Conservation (phyloP, 192 early-diverging fungal genomes). For the Coemansia sp. region DNA sequence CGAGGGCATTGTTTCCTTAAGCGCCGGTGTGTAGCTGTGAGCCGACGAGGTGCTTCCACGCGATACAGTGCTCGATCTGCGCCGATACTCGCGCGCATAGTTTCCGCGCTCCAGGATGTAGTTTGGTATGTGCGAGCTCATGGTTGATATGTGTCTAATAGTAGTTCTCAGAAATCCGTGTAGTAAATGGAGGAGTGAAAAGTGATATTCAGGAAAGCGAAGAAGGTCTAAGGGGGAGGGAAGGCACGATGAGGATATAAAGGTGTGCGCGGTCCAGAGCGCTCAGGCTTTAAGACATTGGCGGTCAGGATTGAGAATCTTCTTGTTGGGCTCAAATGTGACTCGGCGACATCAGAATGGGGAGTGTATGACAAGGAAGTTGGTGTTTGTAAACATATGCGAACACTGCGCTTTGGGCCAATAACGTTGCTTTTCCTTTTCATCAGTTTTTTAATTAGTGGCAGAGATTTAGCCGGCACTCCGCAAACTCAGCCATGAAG, state of each 20-base stretch:
- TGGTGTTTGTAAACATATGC: not conserved
- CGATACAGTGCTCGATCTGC: constrained; percentile 41
- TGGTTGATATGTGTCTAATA: not conserved
- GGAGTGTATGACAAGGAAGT: not conserved
- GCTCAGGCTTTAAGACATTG: not conserved
- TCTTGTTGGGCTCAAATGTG: not conserved
- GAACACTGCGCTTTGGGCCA: not conserved
- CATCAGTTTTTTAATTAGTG: not conserved
- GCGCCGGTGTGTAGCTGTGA: not conserved
- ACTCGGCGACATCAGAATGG: not conserved
- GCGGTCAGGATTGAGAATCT: not conserved
- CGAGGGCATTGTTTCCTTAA: not conserved
- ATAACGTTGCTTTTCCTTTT: not conserved
- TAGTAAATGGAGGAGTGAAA: not conserved
- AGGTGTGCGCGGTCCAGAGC: not conserved
- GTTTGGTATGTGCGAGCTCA: constrained; percentile 23
- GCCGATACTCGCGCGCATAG: constrained; percentile 47
- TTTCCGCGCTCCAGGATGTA: constrained; percentile 49
- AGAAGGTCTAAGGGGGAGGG: not conserved
- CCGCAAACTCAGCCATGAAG: not conserved
- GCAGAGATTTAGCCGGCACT: not conserved
- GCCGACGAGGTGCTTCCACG: constrained; percentile 43
- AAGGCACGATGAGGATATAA: not conserved
- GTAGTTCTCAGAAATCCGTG: too few species aligned
- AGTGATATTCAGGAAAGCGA: not conserved